Evolutionary conservation across 257 asterid species (phyloP).

Genomic region (Gynochthodes officinalis): DNA sequence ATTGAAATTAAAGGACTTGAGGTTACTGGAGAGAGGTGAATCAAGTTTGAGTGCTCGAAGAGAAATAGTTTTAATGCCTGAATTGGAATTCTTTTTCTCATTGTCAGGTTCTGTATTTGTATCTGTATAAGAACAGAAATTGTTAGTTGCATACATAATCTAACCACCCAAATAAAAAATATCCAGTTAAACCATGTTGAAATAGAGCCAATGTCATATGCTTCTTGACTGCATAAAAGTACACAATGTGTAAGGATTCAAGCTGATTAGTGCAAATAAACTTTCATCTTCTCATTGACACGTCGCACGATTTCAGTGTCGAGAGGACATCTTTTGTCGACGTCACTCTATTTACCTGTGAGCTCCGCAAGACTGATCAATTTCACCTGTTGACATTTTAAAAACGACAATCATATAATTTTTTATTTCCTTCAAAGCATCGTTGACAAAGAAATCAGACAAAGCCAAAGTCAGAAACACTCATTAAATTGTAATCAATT

Average conservation of each 20-base stretch:
- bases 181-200: neutral
- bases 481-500: neutral
- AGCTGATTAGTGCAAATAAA: neutral
- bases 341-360: neutral
- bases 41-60: conserved; percentile 25
- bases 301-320: neutral
- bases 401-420: too few species aligned
- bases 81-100: conserved; percentile 19
- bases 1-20: conserved; percentile 52
- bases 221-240: too few species aligned
- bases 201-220: neutral
- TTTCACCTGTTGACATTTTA: too few species aligned
- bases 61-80: conserved; percentile 10
- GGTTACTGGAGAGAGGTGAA: conserved; percentile 36
- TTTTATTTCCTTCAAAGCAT: neutral
- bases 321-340: too few species aligned
- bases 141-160: neutral
- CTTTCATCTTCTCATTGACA: neutral
- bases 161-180: neutral
- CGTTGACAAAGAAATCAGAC: too few species aligned
- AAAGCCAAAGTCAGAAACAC: too few species aligned
- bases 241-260: neutral
- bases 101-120: conserved; percentile 31
- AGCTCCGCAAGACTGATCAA: neutral
- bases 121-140: conserved; percentile 25